Evolutionary conservation across 2,329 filamentous ascomycete genomes (phyloP).

Genomic region (Paracamarosporium sp.): DNA sequence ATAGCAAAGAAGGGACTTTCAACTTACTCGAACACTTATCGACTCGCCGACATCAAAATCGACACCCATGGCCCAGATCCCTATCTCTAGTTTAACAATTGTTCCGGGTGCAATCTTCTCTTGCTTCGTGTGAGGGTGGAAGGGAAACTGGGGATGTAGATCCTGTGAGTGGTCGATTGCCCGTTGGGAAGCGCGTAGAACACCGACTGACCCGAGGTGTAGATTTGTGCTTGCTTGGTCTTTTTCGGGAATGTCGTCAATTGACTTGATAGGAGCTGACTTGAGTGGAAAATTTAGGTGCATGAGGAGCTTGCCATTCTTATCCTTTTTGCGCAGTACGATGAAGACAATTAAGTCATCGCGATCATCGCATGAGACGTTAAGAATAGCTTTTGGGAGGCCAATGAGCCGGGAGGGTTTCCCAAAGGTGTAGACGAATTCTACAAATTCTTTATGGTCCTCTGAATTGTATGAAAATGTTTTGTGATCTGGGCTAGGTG

Average conservation of each 20-base stretch:
- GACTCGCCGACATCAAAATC: conserved; percentile 54
- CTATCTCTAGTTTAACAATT: conserved; percentile 56
- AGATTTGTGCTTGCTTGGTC: conserved; percentile 50
- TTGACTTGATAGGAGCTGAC: conserved; percentile 36
- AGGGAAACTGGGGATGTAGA: conserved; percentile 34
- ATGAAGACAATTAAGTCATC: conserved; percentile 56
- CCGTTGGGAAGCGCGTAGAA: conserved; percentile 47
- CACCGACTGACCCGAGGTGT: conserved; percentile 52
- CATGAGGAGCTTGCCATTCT: conserved; percentile 50
- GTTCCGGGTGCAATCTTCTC: conserved; percentile 51
- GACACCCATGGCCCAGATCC: conserved; percentile 56
- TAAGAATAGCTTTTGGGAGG: conserved; percentile 55
- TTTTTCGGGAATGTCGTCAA: conserved; percentile 65
- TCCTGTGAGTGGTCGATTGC: conserved; percentile 30
- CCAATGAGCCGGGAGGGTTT: conserved; percentile 52
- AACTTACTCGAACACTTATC: conserved; percentile 12
- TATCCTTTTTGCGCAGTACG: conserved; percentile 53
- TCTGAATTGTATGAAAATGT: conserved; percentile 9
- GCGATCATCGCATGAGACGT: conserved; percentile 51
- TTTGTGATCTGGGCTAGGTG: not conserved
- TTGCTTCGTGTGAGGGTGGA: conserved; percentile 51
- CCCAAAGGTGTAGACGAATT: conserved; percentile 43
- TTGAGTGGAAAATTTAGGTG: conserved; percentile 54
- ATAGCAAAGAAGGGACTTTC: too few relatives aligned
- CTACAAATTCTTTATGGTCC: not conserved